Evolutionary conservation across 2,329 filamentous ascomycete species (phyloP).

Genomic region (Magnaporthales sp.): DNA sequence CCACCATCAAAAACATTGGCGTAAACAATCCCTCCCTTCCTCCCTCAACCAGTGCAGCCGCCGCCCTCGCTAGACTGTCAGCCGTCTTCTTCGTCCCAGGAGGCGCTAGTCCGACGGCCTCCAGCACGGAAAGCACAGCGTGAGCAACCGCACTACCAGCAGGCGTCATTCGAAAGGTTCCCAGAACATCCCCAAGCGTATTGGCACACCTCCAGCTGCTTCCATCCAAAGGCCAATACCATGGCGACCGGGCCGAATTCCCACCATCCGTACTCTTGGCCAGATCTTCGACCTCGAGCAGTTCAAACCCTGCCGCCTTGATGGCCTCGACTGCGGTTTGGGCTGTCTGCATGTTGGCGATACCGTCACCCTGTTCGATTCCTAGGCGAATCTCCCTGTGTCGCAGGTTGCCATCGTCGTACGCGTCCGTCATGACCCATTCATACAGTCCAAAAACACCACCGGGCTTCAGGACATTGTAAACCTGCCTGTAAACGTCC

Average conservation of each 20-base stretch:
- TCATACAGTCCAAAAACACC: constrained; percentile 96
- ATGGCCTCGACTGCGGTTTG: constrained; percentile 75
- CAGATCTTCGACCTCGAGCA: constrained; percentile 79
- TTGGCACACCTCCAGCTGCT: constrained; percentile 8
- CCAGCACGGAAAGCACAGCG: constrained; percentile 55
- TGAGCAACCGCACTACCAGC: constrained; percentile 56
- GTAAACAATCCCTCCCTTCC: constrained; percentile 89
- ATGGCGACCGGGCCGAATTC: constrained; percentile 46
- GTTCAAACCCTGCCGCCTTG: constrained; percentile 76
- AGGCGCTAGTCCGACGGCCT: constrained; percentile 56
- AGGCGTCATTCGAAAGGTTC: constrained; percentile 54
- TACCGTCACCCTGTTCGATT: constrained; percentile 93
- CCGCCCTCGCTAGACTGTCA: constrained; percentile 61
- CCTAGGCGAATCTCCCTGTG: constrained; percentile 90
- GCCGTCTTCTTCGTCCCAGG: constrained; percentile 67
- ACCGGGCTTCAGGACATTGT: constrained; percentile 89
- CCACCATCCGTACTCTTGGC: constrained; percentile 60
- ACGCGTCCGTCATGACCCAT: constrained; percentile 96
- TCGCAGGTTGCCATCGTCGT: constrained; percentile 77
- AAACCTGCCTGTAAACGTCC: constrained; percentile 90
- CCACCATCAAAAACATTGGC: constrained; percentile 97
- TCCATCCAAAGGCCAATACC: constrained; percentile 60
- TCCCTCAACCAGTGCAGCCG: constrained; percentile 79
- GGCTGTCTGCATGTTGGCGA: constrained; percentile 89
- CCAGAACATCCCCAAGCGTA: constrained; percentile 8